Evolutionary conservation across 106 monocot genomes (phyloP), one percentile per base, ranked within the genome.

Genomic region (Dioscorea alata): DNA sequence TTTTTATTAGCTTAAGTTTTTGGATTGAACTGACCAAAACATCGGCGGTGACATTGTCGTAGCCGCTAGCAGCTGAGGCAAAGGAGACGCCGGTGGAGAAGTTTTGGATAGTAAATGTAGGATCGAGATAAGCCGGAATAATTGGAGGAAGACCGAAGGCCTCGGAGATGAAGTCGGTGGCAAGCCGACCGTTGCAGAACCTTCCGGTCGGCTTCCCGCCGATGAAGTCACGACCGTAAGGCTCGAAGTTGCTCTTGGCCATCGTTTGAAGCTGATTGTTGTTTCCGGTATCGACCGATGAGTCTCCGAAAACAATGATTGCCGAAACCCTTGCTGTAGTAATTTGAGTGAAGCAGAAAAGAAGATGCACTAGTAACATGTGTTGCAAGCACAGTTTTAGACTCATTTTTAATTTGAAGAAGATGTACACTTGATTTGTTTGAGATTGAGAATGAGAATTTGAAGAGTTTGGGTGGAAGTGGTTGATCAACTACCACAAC

Each of bases 141-240:
- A 49, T 6, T 0, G 69, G 50, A 25, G 68, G 68, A 57, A 88
- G 76, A 15, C 83, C 84, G 49, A 88, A 79, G 22, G 73, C 84
- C 62, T 88, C 67, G 0, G 88, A 81, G 50, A 88, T 77, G 68
- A 81, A 88, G 64, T 88, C 88, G 6, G 76, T 68, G 19, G 88
- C 69, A 0, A 88, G 70, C 18, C 88, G 80, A 23, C 88, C 88
- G 50, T 88, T 88, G 13, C 62, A 88, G 72, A 88, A 88, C 51
- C 88, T 73, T 6, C 86, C 86, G 1, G 79, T 82, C 4, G 82
- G 57, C 58, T 13, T 59, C 13, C 87, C 83, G n/a, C 78, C 81
- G 6, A 48, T 9, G 53, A 83, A 76, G 66, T 86, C 87, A 7
- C 83, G 72, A 21, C 87, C 87, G 16, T 87, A 87, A 13, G 87